Evolutionary conservation across 805 yeast genomes (phyloP).

Genomic region (Blastobotrys muscicola): DNA sequence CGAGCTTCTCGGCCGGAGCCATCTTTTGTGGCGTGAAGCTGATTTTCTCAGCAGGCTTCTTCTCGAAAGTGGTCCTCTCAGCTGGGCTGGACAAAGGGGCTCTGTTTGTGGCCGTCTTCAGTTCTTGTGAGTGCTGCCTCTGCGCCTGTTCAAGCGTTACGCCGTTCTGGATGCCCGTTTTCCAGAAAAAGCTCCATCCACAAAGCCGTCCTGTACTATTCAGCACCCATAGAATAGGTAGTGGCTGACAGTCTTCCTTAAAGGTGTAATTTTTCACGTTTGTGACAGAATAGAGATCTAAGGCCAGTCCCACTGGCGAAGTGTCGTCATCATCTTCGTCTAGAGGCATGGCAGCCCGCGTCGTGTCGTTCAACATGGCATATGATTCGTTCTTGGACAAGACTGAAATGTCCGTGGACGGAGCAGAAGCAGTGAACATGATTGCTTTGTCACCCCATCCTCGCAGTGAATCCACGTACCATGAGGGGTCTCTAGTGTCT

Average conservation of each 20-base stretch:
- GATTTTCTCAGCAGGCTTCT: too few relatives aligned
- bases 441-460: slow-evolving; percentile 22
- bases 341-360: slow-evolving; percentile 66
- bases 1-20: too few relatives aligned
- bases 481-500: slow-evolving; percentile 15
- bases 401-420: slow-evolving; percentile 54
- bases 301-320: slow-evolving; percentile 57
- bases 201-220: slow-evolving; percentile 54
- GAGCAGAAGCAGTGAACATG: slow-evolving; percentile 47
- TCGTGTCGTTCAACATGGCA: slow-evolving; percentile 54
- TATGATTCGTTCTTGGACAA: slow-evolving; percentile 32
- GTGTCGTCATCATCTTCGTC: slow-evolving; percentile 43
- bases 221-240: slow-evolving; percentile 58
- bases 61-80: too few relatives aligned
- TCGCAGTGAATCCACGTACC: slow-evolving; percentile 15
- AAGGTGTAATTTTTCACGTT: slow-evolving; percentile 28
- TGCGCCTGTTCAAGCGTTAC: background rate
- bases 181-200: slow-evolving; percentile 57
- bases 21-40: too few relatives aligned
- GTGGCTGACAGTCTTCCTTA: slow-evolving; percentile 45
- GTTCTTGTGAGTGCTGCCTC: background rate
- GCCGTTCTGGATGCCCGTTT: slow-evolving; percentile 36
- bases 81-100: background rate
- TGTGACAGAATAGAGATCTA: slow-evolving; percentile 45
- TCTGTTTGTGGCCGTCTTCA: slow-evolving; percentile 2